phyloP scores from a whole-genome alignment of 495 filamentous ascomycete species.

The Penicillium odoratum region DNA sequence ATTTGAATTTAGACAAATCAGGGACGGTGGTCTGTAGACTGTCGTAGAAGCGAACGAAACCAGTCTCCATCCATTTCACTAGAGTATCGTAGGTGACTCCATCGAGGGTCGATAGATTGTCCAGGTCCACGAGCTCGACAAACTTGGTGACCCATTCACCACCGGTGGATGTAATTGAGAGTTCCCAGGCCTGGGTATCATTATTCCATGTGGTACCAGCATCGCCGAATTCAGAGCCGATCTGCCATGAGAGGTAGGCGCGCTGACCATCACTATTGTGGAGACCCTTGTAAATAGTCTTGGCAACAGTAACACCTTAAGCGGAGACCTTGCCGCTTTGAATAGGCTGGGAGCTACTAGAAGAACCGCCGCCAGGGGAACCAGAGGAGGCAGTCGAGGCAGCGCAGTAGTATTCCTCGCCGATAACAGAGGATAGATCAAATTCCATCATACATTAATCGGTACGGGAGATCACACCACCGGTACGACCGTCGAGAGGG shows the following conservation, averaged over 20 bases:
- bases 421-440: constrained; percentile 45
- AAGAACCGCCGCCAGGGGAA: constrained; percentile 28
- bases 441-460: constrained; percentile 52
- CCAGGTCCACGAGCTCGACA: constrained; percentile 26
- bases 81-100: constrained; percentile 52
- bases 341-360: constrained; percentile 18
- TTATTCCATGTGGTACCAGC: constrained; percentile 15
- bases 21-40: constrained; percentile 39
- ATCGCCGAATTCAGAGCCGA: not conserved
- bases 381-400: constrained; percentile 35
- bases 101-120: constrained; percentile 34
- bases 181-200: constrained; percentile 20
- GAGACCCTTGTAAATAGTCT: not conserved
- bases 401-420: constrained; percentile 51
- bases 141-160: constrained; percentile 30
- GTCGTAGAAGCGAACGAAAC: constrained; percentile 30
- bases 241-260: not conserved
- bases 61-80: constrained; percentile 43
- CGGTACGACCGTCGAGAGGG: constrained; percentile 49
- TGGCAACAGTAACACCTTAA: not conserved
- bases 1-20: constrained; percentile 44
- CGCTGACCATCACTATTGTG: not conserved
- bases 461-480: constrained; percentile 52
- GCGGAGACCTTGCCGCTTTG: not conserved
- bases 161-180: constrained; percentile 24